phyloP scores from a whole-genome alignment of 1,139 yeast species.

The Geotrichum citri-aurantii region DNA sequence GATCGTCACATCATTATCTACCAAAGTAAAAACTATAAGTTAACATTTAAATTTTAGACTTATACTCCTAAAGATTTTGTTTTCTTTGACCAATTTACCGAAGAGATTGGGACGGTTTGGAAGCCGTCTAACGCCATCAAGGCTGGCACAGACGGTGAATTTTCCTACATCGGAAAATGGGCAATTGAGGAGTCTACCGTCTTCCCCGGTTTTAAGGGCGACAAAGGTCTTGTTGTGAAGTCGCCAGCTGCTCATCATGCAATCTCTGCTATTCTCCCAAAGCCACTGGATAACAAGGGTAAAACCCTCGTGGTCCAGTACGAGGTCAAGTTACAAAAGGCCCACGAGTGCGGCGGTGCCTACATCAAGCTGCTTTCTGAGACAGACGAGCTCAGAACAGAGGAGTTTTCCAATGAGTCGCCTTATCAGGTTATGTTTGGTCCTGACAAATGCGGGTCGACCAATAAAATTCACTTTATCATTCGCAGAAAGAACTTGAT shows the following conservation, averaged over 20 bases:
- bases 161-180: constrained; percentile 71
- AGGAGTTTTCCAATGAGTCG: constrained; percentile 53
- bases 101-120: constrained; percentile 50
- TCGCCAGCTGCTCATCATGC: constrained; percentile 77
- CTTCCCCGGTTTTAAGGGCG: constrained; percentile 55
- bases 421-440: constrained; percentile 90
- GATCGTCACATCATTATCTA: neutral
- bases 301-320: constrained; percentile 77
- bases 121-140: constrained; percentile 54
- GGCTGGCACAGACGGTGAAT: constrained; percentile 42
- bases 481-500: constrained; percentile 52
- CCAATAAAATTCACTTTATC: constrained; percentile 74
- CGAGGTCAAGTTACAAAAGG: constrained; percentile 77
- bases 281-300: constrained; percentile 50
- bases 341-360: constrained; percentile 81
- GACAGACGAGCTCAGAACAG: constrained; percentile 41
- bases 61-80: constrained; percentile 35
- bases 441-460: constrained; percentile 83
- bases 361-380: constrained; percentile 66
- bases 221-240: constrained; percentile 69
- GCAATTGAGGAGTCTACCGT: constrained; percentile 52
- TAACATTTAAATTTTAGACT: neutral
- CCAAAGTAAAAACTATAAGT: neutral
- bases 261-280: constrained; percentile 54
- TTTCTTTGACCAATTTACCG: constrained; percentile 65